Percentiles rank a stretch among this genome's conserved stretches.
phyloP scores from a whole-genome alignment of 805 yeast genomes.

The Candida nemodendra region DNA sequence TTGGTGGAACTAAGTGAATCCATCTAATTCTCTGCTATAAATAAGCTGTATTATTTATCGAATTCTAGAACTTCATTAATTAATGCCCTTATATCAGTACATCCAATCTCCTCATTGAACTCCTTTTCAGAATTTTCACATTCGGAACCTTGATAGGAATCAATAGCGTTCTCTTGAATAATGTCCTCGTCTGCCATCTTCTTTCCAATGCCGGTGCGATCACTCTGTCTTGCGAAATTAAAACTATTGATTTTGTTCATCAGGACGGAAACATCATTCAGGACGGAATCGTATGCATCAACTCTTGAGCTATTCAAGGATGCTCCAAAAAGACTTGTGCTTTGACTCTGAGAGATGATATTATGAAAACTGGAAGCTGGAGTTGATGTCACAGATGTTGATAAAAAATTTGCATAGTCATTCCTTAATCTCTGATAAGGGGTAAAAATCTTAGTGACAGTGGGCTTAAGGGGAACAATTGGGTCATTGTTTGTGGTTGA shows the following conservation, averaged over 20 bases:
- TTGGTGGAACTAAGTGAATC: too few species aligned
- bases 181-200: conserved; percentile 2
- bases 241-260: conserved; percentile 7
- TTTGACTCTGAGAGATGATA: not conserved
- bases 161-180: conserved; percentile 8
- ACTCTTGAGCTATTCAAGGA: not conserved
- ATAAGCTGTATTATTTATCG: not conserved
- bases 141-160: conserved; percentile 1
- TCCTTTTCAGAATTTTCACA: conserved; percentile 8
- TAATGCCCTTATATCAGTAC: conserved; percentile 20
- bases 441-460: conserved; percentile 13
- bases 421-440: conserved; percentile 12
- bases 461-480: conserved; percentile 4
- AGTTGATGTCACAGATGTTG: conserved; percentile 12
- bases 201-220: not conserved
- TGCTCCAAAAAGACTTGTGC: not conserved
- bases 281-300: not conserved
- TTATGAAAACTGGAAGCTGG: conserved; percentile 4
- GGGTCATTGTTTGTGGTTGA: not conserved
- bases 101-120: conserved; percentile 13
- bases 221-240: not conserved
- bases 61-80: conserved; percentile 12
- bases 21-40: not conserved
- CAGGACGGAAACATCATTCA: conserved; percentile 13
- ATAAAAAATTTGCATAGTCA: conserved; percentile 8